A percentile compares a stretch with the other conserved stretches of the same genome.
phyloP scores from a whole-genome alignment of 805 yeast species.

The Tetrapisispora iriomotensis region DNA sequence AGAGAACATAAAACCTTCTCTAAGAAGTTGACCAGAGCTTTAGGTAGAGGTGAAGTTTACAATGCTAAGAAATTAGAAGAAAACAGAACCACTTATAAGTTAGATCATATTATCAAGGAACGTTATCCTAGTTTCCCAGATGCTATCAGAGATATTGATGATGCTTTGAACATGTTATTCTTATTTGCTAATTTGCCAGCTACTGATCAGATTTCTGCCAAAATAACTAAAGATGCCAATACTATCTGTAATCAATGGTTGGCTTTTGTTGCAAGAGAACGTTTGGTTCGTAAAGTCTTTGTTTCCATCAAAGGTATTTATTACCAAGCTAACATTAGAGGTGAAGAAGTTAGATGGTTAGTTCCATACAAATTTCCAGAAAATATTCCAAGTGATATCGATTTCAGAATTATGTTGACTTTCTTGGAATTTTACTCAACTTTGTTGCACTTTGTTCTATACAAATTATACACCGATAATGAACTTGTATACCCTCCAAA shows the following conservation, averaged over 20 bases:
- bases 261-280: constrained; percentile 82
- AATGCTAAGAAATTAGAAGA: constrained; percentile 81
- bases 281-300: constrained; percentile 76
- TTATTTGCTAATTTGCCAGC: constrained; percentile 93
- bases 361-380: constrained; percentile 97
- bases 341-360: constrained; percentile 92
- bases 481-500: constrained; percentile 88
- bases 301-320: constrained; percentile 96
- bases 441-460: constrained; percentile 76
- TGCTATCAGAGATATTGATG: constrained; percentile 88
- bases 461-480: constrained; percentile 73
- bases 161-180: constrained; percentile 90
- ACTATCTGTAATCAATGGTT: constrained; percentile 87
- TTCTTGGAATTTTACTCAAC: constrained; percentile 95
- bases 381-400: constrained; percentile 86
- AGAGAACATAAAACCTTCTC: constrained; percentile 94
- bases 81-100: constrained; percentile 59
- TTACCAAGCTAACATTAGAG: constrained; percentile 80
- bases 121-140: constrained; percentile 91
- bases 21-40: constrained; percentile 76
- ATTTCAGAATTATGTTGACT: constrained; percentile 93
- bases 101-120: constrained; percentile 87
- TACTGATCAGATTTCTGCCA: constrained; percentile 67
- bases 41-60: constrained; percentile 84
- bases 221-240: constrained; percentile 81